Conservation (phyloP, 2,329 filamentous ascomycete species). For the Teratosphaeria viscida region DNA sequence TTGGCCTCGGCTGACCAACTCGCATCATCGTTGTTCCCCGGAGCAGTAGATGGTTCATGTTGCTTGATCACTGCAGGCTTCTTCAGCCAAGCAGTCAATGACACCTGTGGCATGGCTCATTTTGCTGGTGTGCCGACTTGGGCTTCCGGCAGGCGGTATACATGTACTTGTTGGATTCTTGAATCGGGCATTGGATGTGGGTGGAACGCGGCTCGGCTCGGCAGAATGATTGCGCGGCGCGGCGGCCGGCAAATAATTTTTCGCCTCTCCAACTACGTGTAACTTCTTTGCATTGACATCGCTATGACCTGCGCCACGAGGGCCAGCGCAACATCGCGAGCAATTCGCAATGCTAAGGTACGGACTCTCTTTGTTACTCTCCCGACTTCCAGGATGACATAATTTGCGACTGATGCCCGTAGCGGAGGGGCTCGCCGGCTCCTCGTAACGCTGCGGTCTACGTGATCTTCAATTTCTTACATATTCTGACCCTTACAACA, state of each 20-base stretch:
- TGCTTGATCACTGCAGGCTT: slow-evolving; percentile 26
- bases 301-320: neutral
- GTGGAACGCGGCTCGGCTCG: neutral
- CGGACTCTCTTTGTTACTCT: neutral
- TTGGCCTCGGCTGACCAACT: neutral
- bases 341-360: neutral
- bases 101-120: slow-evolving; percentile 33
- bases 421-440: slow-evolving; percentile 87
- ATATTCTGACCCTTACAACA: slow-evolving; percentile 67
- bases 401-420: slow-evolving; percentile 97
- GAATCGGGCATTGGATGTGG: neutral
- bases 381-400: slow-evolving; percentile 57
- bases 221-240: neutral
- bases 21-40: neutral
- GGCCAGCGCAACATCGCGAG: neutral
- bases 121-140: neutral
- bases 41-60: neutral
- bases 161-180: neutral
- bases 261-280: neutral
- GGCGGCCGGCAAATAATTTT: neutral
- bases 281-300: neutral
- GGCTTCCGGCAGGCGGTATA: neutral
- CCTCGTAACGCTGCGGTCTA: slow-evolving; percentile 63
- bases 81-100: slow-evolving; percentile 37
- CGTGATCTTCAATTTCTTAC: slow-evolving; percentile 90